Conservation (phyloP, 176 grass and related monocot genomes). For the Saccharum officinarum region DNA sequence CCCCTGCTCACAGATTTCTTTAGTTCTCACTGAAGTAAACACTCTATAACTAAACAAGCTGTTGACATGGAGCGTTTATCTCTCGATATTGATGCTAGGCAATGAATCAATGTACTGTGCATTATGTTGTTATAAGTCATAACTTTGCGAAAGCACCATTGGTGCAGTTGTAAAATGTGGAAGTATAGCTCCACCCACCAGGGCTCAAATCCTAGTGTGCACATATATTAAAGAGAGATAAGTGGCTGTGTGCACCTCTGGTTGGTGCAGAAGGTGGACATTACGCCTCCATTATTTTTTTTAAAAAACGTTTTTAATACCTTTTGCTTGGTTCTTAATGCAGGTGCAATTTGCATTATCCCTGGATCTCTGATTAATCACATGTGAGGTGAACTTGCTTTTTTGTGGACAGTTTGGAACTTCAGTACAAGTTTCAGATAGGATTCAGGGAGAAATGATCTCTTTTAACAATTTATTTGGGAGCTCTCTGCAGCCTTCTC, state of each 20-base stretch:
- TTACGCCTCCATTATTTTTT: background rate
- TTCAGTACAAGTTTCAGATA: constrained; percentile 28
- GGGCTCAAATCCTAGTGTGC: background rate
- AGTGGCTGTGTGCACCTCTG: background rate
- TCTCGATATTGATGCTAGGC: background rate
- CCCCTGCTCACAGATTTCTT: background rate
- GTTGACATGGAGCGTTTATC: background rate
- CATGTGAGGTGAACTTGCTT: constrained; percentile 8
- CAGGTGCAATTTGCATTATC: background rate
- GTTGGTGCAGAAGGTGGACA: background rate
- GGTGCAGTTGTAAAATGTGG: background rate
- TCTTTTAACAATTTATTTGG: constrained; percentile 31
- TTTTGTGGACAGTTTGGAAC: background rate
- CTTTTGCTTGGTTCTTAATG: background rate
- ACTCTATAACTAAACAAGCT: background rate
- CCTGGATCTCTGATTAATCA: background rate
- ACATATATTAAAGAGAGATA: background rate
- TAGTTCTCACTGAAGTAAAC: background rate
- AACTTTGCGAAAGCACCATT: background rate
- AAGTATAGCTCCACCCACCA: background rate
- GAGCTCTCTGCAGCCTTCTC: background rate
- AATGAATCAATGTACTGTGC: background rate
- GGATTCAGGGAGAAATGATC: constrained; percentile 31
- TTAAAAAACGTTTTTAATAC: background rate
- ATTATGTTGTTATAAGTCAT: background rate